Percentiles rank a stretch among this genome's conserved stretches.
Evolutionary conservation across 2,329 filamentous ascomycete genomes (phyloP).

Genomic region (Saccharata proteae): DNA sequence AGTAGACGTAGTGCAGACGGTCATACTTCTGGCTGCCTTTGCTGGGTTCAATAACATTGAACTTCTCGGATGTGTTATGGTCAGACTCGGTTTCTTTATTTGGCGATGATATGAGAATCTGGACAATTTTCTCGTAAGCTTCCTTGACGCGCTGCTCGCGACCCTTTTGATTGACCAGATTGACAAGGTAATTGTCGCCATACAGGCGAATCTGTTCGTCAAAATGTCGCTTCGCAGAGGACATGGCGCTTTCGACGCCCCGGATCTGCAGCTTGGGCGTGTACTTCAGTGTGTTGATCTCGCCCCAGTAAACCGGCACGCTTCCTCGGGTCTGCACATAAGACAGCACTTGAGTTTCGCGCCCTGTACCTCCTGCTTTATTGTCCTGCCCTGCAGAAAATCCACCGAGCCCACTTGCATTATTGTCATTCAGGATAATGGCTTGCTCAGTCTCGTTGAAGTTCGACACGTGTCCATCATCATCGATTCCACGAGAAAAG

Average conservation of each 20-base stretch:
- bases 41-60: slow-evolving; percentile 60
- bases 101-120: slow-evolving; percentile 58
- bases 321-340: slow-evolving; percentile 96
- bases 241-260: slow-evolving; percentile 65
- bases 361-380: slow-evolving; percentile 48
- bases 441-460: slow-evolving; percentile 98
- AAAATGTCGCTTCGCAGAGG: slow-evolving; percentile 77
- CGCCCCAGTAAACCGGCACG: slow-evolving; percentile 91
- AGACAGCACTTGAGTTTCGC: slow-evolving; percentile 78
- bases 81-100: slow-evolving; percentile 55
- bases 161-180: slow-evolving; percentile 92
- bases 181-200: slow-evolving; percentile 94
- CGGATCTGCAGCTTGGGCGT: slow-evolving; percentile 82
- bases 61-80: slow-evolving; percentile 60
- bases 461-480: slow-evolving; percentile 90
- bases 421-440: slow-evolving; percentile 73
- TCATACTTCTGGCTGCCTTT: slow-evolving; percentile 56
- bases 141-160: slow-evolving; percentile 81
- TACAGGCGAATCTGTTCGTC: slow-evolving; percentile 87
- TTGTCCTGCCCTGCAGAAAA: slow-evolving; percentile 67
- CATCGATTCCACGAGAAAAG: slow-evolving; percentile 87
- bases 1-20: slow-evolving; percentile 89
- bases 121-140: slow-evolving; percentile 84
- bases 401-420: slow-evolving; percentile 59
- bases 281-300: slow-evolving; percentile 88